Conservation (phyloP, 2,329 filamentous ascomycete genomes). For the Xylaria hypoxylon region DNA sequence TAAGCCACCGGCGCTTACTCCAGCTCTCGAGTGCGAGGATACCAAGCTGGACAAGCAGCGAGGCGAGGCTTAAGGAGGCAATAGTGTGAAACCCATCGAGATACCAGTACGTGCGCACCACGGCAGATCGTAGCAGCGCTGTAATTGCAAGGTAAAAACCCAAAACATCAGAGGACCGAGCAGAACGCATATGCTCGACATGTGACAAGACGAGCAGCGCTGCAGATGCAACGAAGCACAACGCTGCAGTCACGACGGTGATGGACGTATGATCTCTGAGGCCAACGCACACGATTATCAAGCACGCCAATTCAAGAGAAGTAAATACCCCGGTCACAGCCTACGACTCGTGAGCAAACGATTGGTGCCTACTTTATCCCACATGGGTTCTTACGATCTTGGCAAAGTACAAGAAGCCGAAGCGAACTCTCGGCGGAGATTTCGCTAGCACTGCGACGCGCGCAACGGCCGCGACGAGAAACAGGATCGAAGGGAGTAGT, state of each 20-base stretch:
- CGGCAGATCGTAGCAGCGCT: constrained; percentile 32
- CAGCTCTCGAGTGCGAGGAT: constrained; percentile 38
- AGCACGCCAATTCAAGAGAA: constrained; percentile 23
- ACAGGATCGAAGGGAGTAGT: constrained; percentile 33
- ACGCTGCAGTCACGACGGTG: constrained; percentile 26
- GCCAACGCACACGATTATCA: constrained; percentile 21
- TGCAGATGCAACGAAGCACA: constrained; percentile 32
- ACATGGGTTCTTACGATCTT: constrained; percentile 31
- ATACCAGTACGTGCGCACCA: constrained; percentile 39
- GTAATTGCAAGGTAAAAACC: constrained; percentile 36
- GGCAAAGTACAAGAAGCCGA: constrained; percentile 28
- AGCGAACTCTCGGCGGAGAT: constrained; percentile 14
- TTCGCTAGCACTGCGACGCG: constrained; percentile 25
- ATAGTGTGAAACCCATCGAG: constrained; percentile 30
- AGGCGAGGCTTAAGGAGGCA: constrained; percentile 25
- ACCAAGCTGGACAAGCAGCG: constrained; percentile 35
- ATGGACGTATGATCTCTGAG: constrained; percentile 16
- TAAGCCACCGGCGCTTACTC: constrained; percentile 34
- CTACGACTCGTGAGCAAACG: constrained; percentile 26
- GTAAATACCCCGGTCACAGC: constrained; percentile 19
- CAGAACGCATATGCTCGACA: constrained; percentile 37
- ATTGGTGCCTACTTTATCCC: not conserved
- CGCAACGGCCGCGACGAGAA: constrained; percentile 21
- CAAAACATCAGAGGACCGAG: constrained; percentile 35
- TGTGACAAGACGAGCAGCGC: constrained; percentile 32